phyloP scores from a whole-genome alignment of 2,329 filamentous ascomycete genomes.

The Paracorniculantispora psalliotae region DNA sequence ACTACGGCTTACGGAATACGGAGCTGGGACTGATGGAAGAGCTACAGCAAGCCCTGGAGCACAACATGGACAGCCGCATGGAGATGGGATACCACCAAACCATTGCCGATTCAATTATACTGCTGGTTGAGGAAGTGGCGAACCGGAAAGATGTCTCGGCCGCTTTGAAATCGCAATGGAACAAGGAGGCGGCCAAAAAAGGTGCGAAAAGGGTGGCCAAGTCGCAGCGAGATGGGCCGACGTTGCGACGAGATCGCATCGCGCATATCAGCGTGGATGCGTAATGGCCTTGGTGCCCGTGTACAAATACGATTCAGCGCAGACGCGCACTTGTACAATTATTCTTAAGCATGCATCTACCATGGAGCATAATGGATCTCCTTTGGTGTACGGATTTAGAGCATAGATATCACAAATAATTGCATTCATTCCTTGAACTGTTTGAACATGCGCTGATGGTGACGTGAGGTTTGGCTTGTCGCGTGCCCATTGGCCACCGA shows the following conservation, averaged over 20 bases:
- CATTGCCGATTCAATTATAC: constrained; percentile 20
- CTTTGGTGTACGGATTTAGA: not conserved
- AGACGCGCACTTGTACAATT: constrained; percentile 1
- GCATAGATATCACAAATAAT: not conserved
- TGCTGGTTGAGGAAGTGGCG: constrained; percentile 10
- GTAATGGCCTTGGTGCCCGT: not conserved
- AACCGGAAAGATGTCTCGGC: not conserved
- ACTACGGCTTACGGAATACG: not conserved
- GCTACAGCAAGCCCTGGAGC: constrained; percentile 22
- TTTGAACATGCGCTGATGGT: not conserved
- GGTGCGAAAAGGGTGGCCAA: not conserved
- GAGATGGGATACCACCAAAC: constrained; percentile 16
- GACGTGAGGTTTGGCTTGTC: not conserved
- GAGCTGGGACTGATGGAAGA: constrained; percentile 15
- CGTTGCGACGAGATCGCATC: not conserved
- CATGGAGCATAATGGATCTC: not conserved
- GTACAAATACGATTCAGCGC: not conserved
- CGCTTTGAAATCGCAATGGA: constrained; percentile 3
- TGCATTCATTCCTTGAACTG: not conserved
- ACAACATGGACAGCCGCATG: constrained; percentile 21
- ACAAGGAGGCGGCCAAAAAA: not conserved
- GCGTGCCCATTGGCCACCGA: not conserved
- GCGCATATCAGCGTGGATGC: not conserved
- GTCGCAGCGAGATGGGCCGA: not conserved
- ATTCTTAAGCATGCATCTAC: not conserved